These are phyloP conservation scores for Sclerotiophoma versabilis DNA, from an alignment of 2,329 filamentous ascomycete genomes.

Conservation along the genomic window DNA sequence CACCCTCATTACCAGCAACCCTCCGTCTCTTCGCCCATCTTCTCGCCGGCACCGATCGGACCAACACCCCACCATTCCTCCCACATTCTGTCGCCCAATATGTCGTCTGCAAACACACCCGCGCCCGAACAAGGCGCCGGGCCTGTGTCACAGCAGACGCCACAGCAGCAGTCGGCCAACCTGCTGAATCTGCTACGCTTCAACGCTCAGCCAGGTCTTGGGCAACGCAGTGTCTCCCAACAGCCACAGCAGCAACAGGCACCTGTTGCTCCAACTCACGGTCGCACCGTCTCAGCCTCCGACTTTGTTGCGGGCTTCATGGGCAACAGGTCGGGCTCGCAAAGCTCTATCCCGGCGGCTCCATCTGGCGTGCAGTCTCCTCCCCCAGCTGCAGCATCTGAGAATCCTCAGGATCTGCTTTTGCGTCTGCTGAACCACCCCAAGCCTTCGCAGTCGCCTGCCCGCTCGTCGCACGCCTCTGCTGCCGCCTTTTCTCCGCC, in stretches of 20 bases:
- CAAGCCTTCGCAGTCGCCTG: constrained; percentile 53
- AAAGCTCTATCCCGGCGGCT: constrained; percentile 43
- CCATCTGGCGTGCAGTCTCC: constrained; percentile 36
- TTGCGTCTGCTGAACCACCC: constrained; percentile 84
- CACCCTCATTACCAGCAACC: constrained; percentile 59
- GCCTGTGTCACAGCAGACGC: constrained; percentile 49
- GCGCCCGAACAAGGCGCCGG: constrained; percentile 49
- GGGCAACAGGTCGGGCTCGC: constrained; percentile 51
- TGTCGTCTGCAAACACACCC: constrained; percentile 54
- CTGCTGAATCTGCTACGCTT: constrained; percentile 72
- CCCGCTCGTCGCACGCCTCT: constrained; percentile 35
- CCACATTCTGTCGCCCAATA: constrained; percentile 65
- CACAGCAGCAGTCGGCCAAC: constrained; percentile 57
- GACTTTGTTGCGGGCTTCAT: constrained; percentile 66
- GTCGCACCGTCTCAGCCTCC: constrained; percentile 59
- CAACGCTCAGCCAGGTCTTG: constrained; percentile 55
- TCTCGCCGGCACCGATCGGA: constrained; percentile 62
- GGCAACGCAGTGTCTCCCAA: constrained; percentile 44
- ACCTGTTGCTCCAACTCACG: constrained; percentile 33
- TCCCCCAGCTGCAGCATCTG: constrained; percentile 44
- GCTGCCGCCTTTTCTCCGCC: constrained; percentile 39
- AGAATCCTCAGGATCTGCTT: constrained; percentile 83
- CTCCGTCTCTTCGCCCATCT: constrained; percentile 64
- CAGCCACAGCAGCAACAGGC: constrained; percentile 25
- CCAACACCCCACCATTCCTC: constrained; percentile 64